Percentiles rank a stretch among this genome's conserved stretches.
Evolutionary conservation across 495 filamentous ascomycete genomes (phyloP).

Genomic region (Schizothecium vesticola): DNA sequence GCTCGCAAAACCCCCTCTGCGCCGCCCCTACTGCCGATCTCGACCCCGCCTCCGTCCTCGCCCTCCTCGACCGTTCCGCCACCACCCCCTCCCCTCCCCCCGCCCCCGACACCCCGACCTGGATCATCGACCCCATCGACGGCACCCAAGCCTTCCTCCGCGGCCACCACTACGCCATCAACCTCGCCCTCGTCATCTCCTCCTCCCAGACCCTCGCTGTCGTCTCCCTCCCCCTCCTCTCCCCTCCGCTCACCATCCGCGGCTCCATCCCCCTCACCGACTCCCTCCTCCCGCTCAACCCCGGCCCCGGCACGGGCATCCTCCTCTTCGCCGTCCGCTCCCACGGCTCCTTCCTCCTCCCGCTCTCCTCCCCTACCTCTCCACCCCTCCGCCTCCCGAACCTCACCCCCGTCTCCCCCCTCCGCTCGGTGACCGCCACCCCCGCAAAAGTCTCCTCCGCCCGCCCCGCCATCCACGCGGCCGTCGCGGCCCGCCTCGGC

Average conservation of each 20-base stretch:
- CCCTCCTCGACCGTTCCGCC: slow-evolving; percentile 53
- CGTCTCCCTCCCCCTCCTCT: slow-evolving; percentile 55
- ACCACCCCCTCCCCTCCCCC: slow-evolving; percentile 23
- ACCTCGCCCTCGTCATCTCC: slow-evolving; percentile 37
- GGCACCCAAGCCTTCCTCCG: slow-evolving; percentile 62
- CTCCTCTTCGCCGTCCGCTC: slow-evolving; percentile 54
- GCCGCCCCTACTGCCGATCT: slow-evolving; percentile 32
- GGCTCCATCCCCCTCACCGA: slow-evolving; percentile 24
- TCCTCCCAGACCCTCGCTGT: slow-evolving; percentile 35
- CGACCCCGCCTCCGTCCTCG: slow-evolving; percentile 44
- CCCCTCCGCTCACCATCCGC: slow-evolving; percentile 28
- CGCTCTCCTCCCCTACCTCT: background rate
- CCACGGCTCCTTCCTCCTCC: slow-evolving; percentile 49
- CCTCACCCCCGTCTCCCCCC: slow-evolving; percentile 15
- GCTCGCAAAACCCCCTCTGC: slow-evolving; percentile 12
- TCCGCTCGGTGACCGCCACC: slow-evolving; percentile 36
- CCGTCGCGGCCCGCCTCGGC: slow-evolving; percentile 43
- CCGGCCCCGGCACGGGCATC: slow-evolving; percentile 40
- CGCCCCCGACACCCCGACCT: slow-evolving; percentile 38
- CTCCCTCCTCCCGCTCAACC: slow-evolving; percentile 42
- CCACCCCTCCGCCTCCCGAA: slow-evolving; percentile 21
- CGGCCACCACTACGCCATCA: slow-evolving; percentile 56
- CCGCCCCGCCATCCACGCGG: slow-evolving; percentile 38
- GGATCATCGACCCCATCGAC: slow-evolving; percentile 70
- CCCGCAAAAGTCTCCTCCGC: slow-evolving; percentile 34